phyloP scores from a whole-genome alignment of 2,329 filamentous ascomycete genomes.

The Aspergillus aculeatinus region DNA sequence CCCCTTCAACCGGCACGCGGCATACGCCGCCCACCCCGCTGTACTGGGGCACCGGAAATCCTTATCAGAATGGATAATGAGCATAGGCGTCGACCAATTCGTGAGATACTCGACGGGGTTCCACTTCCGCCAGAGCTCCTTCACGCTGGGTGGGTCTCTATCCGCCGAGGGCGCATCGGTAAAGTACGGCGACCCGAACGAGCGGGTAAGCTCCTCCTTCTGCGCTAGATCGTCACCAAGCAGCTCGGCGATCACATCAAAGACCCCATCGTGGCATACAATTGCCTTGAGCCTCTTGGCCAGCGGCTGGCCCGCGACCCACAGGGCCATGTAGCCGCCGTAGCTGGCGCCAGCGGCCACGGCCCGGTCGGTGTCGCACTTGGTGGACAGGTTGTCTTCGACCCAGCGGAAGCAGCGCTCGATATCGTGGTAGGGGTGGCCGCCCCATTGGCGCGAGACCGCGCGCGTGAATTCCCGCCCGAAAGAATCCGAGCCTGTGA shows the following conservation, averaged over 20 bases:
- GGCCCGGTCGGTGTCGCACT: neutral
- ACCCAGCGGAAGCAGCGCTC: slow-evolving; percentile 2
- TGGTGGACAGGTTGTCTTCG: neutral
- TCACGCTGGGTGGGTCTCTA: neutral
- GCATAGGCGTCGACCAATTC: slow-evolving; percentile 1
- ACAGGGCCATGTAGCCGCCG: slow-evolving; percentile 3
- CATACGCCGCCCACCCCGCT: slow-evolving; percentile 3
- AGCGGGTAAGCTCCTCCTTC: neutral
- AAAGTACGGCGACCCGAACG: slow-evolving; percentile 5
- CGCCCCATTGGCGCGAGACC: slow-evolving; percentile 2
- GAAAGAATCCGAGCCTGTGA: slow-evolving; percentile 4
- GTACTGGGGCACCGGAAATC: slow-evolving; percentile 3
- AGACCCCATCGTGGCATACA: slow-evolving; percentile 1
- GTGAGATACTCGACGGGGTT: slow-evolving; percentile 2
- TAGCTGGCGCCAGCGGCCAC: slow-evolving; percentile 3
- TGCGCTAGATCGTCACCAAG: neutral
- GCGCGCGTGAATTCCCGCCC: neutral
- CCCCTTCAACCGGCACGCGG: neutral
- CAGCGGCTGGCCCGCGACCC: neutral
- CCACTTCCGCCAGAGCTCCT: neutral
- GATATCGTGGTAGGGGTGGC: neutral
- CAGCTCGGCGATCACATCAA: slow-evolving; percentile 1
- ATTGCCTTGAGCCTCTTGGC: neutral
- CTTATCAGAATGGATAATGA: slow-evolving; percentile 1
- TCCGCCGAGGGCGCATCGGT: neutral